Evolutionary conservation across 2,329 filamentous ascomycete genomes (phyloP), one percentile per base, ranked within the genome.

Genomic region (Camillea tinctor): DNA sequence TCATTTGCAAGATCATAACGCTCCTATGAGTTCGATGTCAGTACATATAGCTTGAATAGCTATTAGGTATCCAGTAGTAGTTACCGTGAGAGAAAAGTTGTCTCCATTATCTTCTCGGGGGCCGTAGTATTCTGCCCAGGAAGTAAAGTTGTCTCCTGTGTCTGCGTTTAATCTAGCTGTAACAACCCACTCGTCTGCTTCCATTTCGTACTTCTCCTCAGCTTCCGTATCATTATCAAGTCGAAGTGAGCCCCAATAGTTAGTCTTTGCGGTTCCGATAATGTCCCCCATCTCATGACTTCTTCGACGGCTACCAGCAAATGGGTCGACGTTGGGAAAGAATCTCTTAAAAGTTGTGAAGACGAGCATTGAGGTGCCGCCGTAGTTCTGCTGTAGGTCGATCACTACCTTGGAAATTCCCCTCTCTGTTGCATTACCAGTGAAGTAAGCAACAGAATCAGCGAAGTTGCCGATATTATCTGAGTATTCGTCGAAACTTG

Each of bases 401-500:
- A 70, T 65, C 3, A 70, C 58, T 19, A 69, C 56, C 54, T 64
- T 64, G 4, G 57, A 53, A 4, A 66, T 26, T 1, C 58, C 57
- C 11, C 56, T 51, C 22, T 20, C 26, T 48, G 60, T 50, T 7
- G 40, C 51, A 4, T 50, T 50, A 7, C 3, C 21, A 40, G 69
- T 63, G 55, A 74, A 78, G 4, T 72, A 52, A 1, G 59, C 24
- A 19, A 78, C 69, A 2, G 74, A 65, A 15, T 60, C 48, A 11
- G 66, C 67, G 58, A 77, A 76, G 3, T 66, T 68, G n/a, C 64
- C 57, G 24, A 73, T 65, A 2, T 64, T 69, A 4, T 67, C 66
- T 1, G 59, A 67, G 40, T 60, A 65, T 53, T 70, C 67, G 6
- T 72, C 61, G 52, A 79, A 79, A 55, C 62, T 74, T 1, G 76